Base-by-base conservation (phyloP, 441 rosid genomes). In the Codiaeum variegatum region DNA sequence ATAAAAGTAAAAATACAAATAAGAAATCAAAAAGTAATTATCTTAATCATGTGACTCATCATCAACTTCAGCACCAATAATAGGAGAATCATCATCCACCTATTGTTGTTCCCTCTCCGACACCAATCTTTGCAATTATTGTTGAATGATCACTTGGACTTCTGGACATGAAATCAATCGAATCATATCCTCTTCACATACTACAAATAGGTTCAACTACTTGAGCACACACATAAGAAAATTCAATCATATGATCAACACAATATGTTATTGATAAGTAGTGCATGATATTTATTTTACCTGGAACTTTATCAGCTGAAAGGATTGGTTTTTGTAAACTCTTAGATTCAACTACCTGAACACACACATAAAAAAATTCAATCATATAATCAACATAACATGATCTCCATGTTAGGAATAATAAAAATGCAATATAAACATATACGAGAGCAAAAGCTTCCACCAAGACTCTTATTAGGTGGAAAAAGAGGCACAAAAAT, bases 331-430 rank as follows among this genome's bases (percentile, higher is more conserved):
- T 81, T 8, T 91, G 79, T 62, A 94, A 85, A 82, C 88, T 86
- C 51, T 94, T 96, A 0, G 93, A 81, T 75, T 88, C 97, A 55
- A 92, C 88, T n/a, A 84, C 81, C 98, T 94, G 85, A 67, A 72
- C 56, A 61, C 19, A 16, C 10, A 61, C 46, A 65, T 6, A 66
- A 61, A 21, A 59, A 74, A 74, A 23, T 32, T 67, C 63, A 67
- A 31, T 19, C 66, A 59, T 7, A 38, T 31, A 26, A 19, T 12
- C 62, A 54, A 21, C 34, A n/a, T 12, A 52, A 52, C n/a, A 49
- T 12, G 21, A 40, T 40, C 6, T 4, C 44, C 40, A 38, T 40
- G 18, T 46, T 5, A 19, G 44, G 29, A 44, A 6, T 29, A 0
- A 19, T 23, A 19, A 5, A 4, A 7, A 51, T 28, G 32, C 44